These are phyloP conservation scores for Stemphylium lycopersici DNA, from an alignment of 2,329 filamentous ascomycete species.

Conservation along the genomic window DNA sequence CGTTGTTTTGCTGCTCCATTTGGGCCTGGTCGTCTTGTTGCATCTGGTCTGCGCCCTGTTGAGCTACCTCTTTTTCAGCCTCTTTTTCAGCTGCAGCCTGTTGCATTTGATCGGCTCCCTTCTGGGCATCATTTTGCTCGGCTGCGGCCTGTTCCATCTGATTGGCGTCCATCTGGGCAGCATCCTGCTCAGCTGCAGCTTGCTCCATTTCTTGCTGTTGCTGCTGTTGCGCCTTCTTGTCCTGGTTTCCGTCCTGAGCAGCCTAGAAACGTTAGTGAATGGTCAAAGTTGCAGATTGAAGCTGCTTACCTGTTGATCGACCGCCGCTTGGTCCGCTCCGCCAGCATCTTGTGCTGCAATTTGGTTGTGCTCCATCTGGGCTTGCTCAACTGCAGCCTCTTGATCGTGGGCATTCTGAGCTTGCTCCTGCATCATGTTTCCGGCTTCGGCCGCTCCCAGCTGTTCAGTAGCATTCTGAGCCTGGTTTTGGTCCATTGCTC, in stretches of 20 bases:
- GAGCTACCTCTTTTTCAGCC: slow-evolving; percentile 1
- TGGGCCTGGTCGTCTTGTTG: background rate
- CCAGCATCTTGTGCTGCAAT: background rate
- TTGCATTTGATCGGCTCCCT: background rate
- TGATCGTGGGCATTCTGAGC: slow-evolving; percentile 1
- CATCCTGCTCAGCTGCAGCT: background rate
- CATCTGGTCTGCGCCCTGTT: background rate
- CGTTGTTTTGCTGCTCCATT: background rate
- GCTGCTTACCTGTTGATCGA: slow-evolving; percentile 3
- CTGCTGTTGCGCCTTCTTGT: background rate
- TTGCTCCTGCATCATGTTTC: too few relatives aligned
- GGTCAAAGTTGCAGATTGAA: background rate
- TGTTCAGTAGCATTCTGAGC: too few relatives aligned
- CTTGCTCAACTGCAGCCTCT: slow-evolving; percentile 7
- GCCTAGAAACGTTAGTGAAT: background rate
- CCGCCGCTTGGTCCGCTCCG: slow-evolving; percentile 4
- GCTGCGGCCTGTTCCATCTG: slow-evolving; percentile 5
- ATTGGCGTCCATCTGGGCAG: background rate
- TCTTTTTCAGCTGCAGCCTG: background rate
- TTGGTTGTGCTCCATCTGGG: slow-evolving; percentile 1
- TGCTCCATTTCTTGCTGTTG: background rate
- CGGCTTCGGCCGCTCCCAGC: too few relatives aligned
- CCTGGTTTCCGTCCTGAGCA: background rate
- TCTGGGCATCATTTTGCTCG: background rate
- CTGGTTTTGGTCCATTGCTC: too few relatives aligned